phyloP scores from a whole-genome alignment of 768 basidiomycete species.

The Suillus variegatus region DNA sequence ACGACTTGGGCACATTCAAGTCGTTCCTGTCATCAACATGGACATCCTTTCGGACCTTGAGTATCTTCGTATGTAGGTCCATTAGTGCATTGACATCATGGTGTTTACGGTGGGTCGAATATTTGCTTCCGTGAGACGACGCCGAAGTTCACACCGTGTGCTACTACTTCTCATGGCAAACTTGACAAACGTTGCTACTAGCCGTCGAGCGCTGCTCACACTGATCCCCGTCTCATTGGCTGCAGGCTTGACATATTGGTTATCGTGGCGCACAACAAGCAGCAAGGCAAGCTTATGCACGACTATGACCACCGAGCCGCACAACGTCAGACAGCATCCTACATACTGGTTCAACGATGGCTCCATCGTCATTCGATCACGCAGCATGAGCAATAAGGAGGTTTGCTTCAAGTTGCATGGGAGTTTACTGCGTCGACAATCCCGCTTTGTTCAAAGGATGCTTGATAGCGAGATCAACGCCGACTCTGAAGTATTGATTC shows the following conservation, averaged over 20 bases:
- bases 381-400: conserved; percentile 21
- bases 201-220: conserved; percentile 11
- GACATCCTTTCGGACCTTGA: background rate
- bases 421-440: conserved; percentile 54
- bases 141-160: background rate
- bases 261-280: conserved; percentile 1
- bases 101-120: background rate
- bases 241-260: conserved; percentile 14
- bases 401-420: conserved; percentile 59
- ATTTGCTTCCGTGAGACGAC: background rate
- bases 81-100: background rate
- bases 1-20: background rate
- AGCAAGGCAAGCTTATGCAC: conserved; percentile 1
- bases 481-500: conserved; percentile 28
- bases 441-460: conserved; percentile 28
- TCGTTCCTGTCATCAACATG: background rate
- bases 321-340: conserved; percentile 37
- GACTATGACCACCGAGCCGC: background rate
- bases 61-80: background rate
- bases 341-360: conserved; percentile 71
- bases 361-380: conserved; percentile 50
- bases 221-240: conserved; percentile 13
- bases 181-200: conserved; percentile 5
- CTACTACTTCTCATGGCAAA: background rate
- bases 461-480: conserved; percentile 9